Base-by-base conservation (phyloP, 352 stramenopile genomes). In the Globisporangium acanthophoron region DNA sequence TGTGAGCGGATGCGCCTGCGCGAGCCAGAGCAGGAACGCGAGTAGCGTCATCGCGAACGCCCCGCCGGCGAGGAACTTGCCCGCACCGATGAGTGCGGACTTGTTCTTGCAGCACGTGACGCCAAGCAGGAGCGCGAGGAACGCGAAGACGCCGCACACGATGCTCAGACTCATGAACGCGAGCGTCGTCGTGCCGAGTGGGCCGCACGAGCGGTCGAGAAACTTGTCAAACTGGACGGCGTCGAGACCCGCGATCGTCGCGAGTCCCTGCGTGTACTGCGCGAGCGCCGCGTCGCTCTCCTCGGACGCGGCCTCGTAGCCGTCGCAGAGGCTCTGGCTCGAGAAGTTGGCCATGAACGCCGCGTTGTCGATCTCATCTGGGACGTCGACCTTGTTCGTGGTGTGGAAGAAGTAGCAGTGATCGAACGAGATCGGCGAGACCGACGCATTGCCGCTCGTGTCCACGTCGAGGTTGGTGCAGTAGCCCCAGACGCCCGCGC, bases 401-500 rank as follows among this genome's bases (percentile, higher is more conserved):
- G 79, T 83, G 62, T 89, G 74, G 67, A 87, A 89, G 65, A 87
- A 76, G 63, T 83, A 89, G 64, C 79, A 89, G 59, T 80, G 72
- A 66, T 89, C 75, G 37, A 86, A 87, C 43, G 59, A 61, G 31
- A 70, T 56, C 41, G 56, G 66, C 43, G 58, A 59, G 31, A 70
- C 55, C 43, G 56, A 67, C 43, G 58, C 49, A 56, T 31, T 61
- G 46, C 8, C 16, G 21, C 13, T 54, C 8, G 54, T 54, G 15
- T 56, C 51, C 29, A 87, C 64, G 59, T 84, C 43, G n/a, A 84
- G 58, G 59, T 86, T 73, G 43, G 78, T 86, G 66, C 74, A 81
- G 62, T 75, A 89, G 13, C 79, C 79, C 79, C 79, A 89, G 50
- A 89, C 33, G 11, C 76, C 79, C 0, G 79, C 74, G 3, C 74